phyloP scores from a whole-genome alignment of 2,329 filamentous ascomycete genomes.

The Mycosphaerella sp. region DNA sequence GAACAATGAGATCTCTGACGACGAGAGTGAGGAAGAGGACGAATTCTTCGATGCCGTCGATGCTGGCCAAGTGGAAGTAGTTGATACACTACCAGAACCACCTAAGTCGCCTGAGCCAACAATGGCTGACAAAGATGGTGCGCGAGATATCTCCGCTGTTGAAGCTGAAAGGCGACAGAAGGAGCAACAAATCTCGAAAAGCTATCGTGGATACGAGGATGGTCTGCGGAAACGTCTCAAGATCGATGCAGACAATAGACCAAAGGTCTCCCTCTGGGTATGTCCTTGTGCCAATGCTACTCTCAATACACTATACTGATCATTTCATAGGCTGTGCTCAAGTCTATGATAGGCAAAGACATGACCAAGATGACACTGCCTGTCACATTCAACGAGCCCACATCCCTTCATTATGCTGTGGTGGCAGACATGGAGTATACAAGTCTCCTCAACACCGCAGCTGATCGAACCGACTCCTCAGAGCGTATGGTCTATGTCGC shows the following conservation, averaged over 20 bases:
- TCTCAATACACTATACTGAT: conserved; percentile 25
- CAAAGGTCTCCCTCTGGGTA: conserved; percentile 95
- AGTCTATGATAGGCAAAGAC: conserved; percentile 99
- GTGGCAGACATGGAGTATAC: conserved; percentile 98
- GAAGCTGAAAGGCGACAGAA: conserved; percentile 38
- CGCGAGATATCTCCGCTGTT: conserved; percentile 35
- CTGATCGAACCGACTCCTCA: conserved; percentile 75
- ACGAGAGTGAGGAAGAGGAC: conserved; percentile 77
- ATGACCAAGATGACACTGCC: conserved; percentile 99
- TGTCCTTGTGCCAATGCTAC: conserved; percentile 30
- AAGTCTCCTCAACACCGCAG: conserved; percentile 82
- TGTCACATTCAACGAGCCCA: conserved; percentile 98
- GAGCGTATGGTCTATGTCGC: conserved; percentile 93
- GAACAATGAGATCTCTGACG: conserved; percentile 63
- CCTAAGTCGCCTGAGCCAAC: conserved; percentile 20
- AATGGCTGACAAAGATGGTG: conserved; percentile 36
- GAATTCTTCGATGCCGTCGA: conserved; percentile 98
- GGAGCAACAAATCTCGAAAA: conserved; percentile 61
- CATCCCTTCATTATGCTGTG: conserved; percentile 87
- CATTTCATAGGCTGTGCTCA: conserved; percentile 69
- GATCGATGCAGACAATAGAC: conserved; percentile 85
- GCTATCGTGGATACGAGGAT: conserved; percentile 88
- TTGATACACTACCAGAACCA: conserved; percentile 56
- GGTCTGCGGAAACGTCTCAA: conserved; percentile 72
- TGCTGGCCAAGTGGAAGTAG: conserved; percentile 79